Conservation (phyloP, 192 early-diverging fungal genomes). For the Backusella sp. region DNA sequence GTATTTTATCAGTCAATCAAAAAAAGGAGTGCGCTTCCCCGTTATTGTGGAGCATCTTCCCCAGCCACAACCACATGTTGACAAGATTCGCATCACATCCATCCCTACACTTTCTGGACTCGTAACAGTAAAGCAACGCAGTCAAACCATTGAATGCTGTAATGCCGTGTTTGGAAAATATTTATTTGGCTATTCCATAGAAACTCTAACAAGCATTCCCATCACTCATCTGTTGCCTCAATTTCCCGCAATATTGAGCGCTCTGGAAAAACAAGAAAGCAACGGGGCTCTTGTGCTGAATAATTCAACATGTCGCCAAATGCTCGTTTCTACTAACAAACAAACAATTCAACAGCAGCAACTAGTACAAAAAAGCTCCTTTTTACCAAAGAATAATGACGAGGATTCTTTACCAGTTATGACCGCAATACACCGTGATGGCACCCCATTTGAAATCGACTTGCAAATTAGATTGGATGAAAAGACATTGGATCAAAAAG, state of each 20-base stretch:
- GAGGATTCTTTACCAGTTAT: slow-evolving; percentile 36
- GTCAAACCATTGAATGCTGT: slow-evolving; percentile 51
- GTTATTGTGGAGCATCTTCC: slow-evolving; percentile 45
- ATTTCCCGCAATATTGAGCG: slow-evolving; percentile 46
- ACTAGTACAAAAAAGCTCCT: background rate
- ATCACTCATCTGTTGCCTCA: slow-evolving; percentile 58
- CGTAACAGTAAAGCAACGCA: slow-evolving; percentile 42
- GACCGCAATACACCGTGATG: slow-evolving; percentile 57
- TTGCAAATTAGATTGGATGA: slow-evolving; percentile 54
- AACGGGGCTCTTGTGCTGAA: slow-evolving; percentile 18
- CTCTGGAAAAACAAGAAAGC: slow-evolving; percentile 34
- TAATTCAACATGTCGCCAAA: slow-evolving; percentile 22
- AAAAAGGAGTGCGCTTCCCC: slow-evolving; percentile 53
- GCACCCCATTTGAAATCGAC: slow-evolving; percentile 54
- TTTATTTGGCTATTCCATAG: slow-evolving; percentile 52
- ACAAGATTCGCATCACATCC: slow-evolving; percentile 54
- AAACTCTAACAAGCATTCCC: slow-evolving; percentile 44
- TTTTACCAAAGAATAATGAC: background rate
- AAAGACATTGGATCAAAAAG: slow-evolving; percentile 28
- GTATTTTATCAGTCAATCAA: slow-evolving; percentile 53
- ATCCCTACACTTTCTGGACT: slow-evolving; percentile 68
- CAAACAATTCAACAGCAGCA: background rate
- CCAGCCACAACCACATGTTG: slow-evolving; percentile 11
- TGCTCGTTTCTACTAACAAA: background rate
- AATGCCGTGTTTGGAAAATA: slow-evolving; percentile 62